Base-by-base conservation (phyloP, 2,329 filamentous ascomycete genomes). In the Septoria petroselini region DNA sequence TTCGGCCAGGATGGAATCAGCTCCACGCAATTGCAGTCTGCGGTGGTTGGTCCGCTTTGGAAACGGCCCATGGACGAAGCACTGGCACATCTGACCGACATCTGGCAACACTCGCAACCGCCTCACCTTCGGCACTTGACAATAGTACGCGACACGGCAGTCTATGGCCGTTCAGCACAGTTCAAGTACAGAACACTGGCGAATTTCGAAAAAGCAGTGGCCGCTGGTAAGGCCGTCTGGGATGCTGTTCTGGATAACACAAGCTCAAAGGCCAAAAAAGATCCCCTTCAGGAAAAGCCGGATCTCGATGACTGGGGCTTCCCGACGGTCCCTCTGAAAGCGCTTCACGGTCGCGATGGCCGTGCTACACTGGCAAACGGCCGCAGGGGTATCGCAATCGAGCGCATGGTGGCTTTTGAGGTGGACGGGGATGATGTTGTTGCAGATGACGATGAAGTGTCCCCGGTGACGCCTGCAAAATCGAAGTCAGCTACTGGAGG, bases 61-160 rank as follows among this genome's bases (percentile, higher is more conserved):
- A 73, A 72, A 45, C 70, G 79, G 41, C 76, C 79, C 0, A 60
- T 81, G 23, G 81, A 84, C 58, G 71, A 74, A 23, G 66, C 74
- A 15, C 61, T 83, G 17, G 66, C 65, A 41, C 74, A 78, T 19
- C 58, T 84, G 30, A 77, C 77, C 1, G 75, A 81, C 48, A 69
- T 73, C 47, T 82, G 80, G 75, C 74, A 80, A 46, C 59, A 75
- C 12, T 77, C 76, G n/a, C 81, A 84, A 57, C 80, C 81, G 18
- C 65, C 69, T 3, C 74, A 81, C 61, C 68, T 83, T 17, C 74
- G 76, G 14, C 79, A 82, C 59, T 65, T 82, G 12, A 72, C 76
- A 8, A 68, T 84, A 23, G 71, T 83, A 27, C 70, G 79, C 53
- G 79, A 82, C 47, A 76, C 73, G 4, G 69, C 71, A 2, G 69